These are phyloP conservation scores for Mycena pura DNA, from an alignment of 768 basidiomycete genomes.

Conservation along the genomic window DNA sequence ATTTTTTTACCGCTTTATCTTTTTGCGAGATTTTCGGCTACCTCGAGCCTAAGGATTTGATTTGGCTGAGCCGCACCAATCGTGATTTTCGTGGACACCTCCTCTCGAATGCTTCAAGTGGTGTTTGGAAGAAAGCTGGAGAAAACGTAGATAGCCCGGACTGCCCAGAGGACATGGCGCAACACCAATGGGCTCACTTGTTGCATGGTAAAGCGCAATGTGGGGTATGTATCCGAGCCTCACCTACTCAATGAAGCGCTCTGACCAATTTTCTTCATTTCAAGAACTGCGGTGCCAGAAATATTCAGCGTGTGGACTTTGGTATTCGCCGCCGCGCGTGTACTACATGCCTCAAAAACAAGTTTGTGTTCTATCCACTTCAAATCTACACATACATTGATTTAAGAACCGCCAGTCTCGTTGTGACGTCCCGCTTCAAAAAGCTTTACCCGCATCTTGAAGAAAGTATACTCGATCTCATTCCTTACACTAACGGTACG, in stretches of 20 bases:
- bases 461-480: constrained; percentile 32
- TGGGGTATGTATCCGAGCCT: constrained; percentile 23
- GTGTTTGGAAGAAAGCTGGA: constrained; percentile 33
- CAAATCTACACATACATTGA: background rate
- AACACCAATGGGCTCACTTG: constrained; percentile 36
- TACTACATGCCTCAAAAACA: constrained; percentile 22
- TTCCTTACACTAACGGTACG: constrained; percentile 40
- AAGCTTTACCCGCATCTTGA: constrained; percentile 37
- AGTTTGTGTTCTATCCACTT: constrained; percentile 11
- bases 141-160: constrained; percentile 28
- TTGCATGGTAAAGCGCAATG: constrained; percentile 30
- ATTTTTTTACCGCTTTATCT: background rate
- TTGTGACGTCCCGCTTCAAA: constrained; percentile 32
- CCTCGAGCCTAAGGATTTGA: constrained; percentile 39
- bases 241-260: background rate
- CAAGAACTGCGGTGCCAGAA: constrained; percentile 20
- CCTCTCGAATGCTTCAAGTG: constrained; percentile 22
- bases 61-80: constrained; percentile 36
- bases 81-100: constrained; percentile 36
- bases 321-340: constrained; percentile 25
- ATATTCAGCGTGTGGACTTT: constrained; percentile 27
- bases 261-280: background rate
- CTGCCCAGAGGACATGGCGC: constrained; percentile 31
- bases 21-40: constrained; percentile 34
- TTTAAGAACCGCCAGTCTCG: constrained; percentile 30